Evolutionary conservation across 352 stramenopile genomes (phyloP).

Genomic region (Stephanocyclus meneghinianus): DNA sequence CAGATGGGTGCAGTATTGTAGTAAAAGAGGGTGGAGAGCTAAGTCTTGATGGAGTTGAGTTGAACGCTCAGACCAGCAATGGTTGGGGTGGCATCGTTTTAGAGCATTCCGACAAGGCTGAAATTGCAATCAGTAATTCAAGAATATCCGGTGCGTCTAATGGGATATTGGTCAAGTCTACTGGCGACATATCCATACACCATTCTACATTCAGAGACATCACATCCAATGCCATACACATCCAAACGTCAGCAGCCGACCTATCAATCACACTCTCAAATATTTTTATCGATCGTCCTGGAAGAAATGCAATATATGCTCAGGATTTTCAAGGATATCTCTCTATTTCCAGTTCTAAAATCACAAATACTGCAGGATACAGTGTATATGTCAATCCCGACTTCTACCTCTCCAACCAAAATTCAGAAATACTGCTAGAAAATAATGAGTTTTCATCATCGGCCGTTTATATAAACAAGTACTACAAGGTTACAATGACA

Average conservation of each 20-base stretch:
- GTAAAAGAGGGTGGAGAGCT: background rate
- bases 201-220: conserved; percentile 2
- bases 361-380: background rate
- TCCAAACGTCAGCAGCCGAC: background rate
- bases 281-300: conserved; percentile 1
- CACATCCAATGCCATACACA: background rate
- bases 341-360: conserved; percentile 3
- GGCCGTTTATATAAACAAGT: too few relatives aligned
- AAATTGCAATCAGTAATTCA: background rate
- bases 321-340: background rate
- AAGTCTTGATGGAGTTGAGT: background rate
- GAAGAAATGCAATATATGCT: background rate
- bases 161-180: background rate
- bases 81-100: conserved; percentile 12
- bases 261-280: background rate
- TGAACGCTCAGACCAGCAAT: background rate
- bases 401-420: background rate
- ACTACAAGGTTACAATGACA: too few relatives aligned
- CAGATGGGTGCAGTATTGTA: background rate
- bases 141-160: background rate
- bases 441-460: too few relatives aligned
- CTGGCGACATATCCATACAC: background rate
- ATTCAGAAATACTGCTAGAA: too few relatives aligned
- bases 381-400: conserved; percentile 1
- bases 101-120: background rate